These are phyloP conservation scores for Teratosphaeriaceae sp. DNA, from an alignment of 2,329 filamentous ascomycete species.

Conservation along the genomic window DNA sequence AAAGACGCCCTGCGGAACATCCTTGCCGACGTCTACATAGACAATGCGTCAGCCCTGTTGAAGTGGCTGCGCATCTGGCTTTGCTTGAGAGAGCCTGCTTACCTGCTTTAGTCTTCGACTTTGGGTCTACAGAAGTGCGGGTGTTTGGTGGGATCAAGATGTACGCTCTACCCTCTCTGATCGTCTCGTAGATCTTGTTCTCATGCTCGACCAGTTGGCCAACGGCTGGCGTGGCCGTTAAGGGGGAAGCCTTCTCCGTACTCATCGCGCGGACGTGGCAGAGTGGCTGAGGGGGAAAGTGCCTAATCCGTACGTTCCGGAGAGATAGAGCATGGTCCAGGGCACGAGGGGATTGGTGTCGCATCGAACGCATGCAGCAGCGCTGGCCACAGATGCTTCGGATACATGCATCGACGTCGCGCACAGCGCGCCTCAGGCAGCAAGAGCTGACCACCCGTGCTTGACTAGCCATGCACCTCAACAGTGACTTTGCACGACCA, in stretches of 20 bases:
- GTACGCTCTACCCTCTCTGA: slow-evolving; percentile 61
- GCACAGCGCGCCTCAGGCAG: too few species aligned
- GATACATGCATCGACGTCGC: too few species aligned
- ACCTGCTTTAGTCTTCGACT: slow-evolving; percentile 32
- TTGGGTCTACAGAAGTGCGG: slow-evolving; percentile 42
- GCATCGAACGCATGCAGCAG: too few species aligned
- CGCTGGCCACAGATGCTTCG: too few species aligned
- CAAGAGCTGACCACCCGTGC: too few species aligned
- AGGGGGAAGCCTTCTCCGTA: neutral
- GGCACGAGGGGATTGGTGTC: too few species aligned
- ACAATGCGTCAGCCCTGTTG: slow-evolving; percentile 27
- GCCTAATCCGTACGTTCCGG: too few species aligned
- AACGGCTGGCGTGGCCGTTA: slow-evolving; percentile 16
- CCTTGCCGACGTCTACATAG: slow-evolving; percentile 37
- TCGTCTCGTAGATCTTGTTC: slow-evolving; percentile 40
- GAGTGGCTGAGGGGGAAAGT: too few species aligned
- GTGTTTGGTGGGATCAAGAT: slow-evolving; percentile 56
- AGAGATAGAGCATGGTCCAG: too few species aligned
- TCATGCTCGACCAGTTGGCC: slow-evolving; percentile 29
- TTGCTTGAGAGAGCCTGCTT: slow-evolving; percentile 9
- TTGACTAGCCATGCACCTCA: too few species aligned
- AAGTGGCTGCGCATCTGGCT: slow-evolving; percentile 27
- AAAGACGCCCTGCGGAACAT: slow-evolving; percentile 72
- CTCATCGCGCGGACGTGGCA: slow-evolving; percentile 8
- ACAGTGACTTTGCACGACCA: too few species aligned